A percentile compares a stretch with the other conserved stretches of the same genome.
Conservation (phyloP, 169 alveolate species). For the Plasmodium gallinaceum region DNA sequence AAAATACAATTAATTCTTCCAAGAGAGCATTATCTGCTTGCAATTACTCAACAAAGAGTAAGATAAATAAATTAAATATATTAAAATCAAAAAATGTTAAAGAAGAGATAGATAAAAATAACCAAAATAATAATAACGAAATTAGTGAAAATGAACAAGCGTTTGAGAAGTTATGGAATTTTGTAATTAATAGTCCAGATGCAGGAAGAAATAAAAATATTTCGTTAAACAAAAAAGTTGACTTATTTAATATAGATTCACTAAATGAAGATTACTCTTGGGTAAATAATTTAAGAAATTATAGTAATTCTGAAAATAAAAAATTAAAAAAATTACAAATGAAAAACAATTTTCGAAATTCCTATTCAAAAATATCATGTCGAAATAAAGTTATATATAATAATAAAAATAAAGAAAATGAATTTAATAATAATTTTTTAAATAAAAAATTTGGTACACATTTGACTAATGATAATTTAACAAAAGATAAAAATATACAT, state of each 20-base stretch:
- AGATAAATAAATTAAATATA: background rate
- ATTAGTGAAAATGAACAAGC: background rate
- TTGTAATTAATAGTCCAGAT: background rate
- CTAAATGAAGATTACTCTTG: constrained; percentile 51
- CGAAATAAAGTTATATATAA: background rate
- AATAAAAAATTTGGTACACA: background rate
- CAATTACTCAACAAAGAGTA: background rate
- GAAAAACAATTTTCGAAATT: background rate
- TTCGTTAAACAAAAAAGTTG: constrained; percentile 7
- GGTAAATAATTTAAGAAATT: constrained; percentile 49
- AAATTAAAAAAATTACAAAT: background rate
- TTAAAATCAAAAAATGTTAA: background rate
- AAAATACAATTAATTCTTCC: background rate
- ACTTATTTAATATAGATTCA: constrained; percentile 7
- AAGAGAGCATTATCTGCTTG: constrained; percentile 6
- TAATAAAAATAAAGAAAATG: background rate
- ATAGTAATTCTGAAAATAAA: background rate
- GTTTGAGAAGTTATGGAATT: constrained; percentile 9
- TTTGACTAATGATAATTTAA: background rate
- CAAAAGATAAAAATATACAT: background rate
- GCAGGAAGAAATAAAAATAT: background rate
- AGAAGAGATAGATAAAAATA: background rate
- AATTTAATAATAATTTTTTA: background rate
- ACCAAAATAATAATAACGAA: background rate
- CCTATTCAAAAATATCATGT: background rate